phyloP scores from a whole-genome alignment of 495 filamentous ascomycete species.

The Xylaria scruposa region DNA sequence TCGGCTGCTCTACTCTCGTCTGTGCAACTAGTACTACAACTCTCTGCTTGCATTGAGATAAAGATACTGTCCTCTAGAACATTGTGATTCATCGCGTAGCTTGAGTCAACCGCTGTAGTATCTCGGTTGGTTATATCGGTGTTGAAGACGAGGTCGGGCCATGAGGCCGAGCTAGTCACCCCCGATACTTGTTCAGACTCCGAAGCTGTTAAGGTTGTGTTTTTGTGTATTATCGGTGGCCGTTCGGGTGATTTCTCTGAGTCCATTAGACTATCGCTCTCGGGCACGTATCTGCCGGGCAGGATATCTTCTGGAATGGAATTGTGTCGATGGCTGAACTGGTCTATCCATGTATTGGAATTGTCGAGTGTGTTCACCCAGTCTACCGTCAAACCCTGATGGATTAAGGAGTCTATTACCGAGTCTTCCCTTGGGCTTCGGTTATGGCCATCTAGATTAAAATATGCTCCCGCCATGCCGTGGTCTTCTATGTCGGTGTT shows the following conservation, averaged over 20 bases:
- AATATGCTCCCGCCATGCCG: background rate
- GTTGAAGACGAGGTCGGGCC: background rate
- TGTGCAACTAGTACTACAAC: background rate
- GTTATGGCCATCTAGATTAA: background rate
- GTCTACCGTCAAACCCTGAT: background rate
- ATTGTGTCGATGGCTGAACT: background rate
- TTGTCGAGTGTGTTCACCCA: background rate
- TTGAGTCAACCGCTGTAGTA: background rate
- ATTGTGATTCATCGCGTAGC: background rate
- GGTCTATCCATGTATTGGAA: background rate
- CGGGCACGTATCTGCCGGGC: background rate
- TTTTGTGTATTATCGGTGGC: background rate
- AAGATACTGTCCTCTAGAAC: background rate
- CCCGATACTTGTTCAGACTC: background rate
- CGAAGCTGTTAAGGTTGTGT: background rate
- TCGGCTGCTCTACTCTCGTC: background rate
- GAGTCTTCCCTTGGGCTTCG: background rate
- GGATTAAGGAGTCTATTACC: background rate
- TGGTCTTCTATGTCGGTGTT: constrained; percentile 7
- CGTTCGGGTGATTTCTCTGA: background rate
- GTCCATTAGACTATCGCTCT: background rate
- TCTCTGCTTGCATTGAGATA: background rate
- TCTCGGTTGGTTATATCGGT: background rate
- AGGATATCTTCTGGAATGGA: background rate
- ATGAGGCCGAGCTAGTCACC: background rate